Conservation (phyloP, 2,329 filamentous ascomycete species). For the Chaetomium strumarium region DNA sequence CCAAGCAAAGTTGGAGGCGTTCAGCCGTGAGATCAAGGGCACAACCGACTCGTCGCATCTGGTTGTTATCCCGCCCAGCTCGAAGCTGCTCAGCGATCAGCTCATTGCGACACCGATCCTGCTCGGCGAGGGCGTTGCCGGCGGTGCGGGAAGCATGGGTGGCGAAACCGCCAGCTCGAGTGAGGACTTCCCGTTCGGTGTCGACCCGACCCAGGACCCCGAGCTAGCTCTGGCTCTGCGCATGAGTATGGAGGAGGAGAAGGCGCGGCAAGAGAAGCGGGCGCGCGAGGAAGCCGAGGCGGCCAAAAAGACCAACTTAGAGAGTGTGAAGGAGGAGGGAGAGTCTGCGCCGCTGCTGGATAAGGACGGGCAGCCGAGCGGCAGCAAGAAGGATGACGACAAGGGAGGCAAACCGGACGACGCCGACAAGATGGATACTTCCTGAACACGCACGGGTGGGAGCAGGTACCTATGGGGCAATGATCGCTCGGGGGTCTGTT, state of each 20-base stretch:
- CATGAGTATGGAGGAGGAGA: constrained; percentile 98
- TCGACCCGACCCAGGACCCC: constrained; percentile 86
- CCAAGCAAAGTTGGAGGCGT: constrained; percentile 85
- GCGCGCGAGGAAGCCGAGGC: constrained; percentile 69
- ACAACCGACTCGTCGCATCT: constrained; percentile 80
- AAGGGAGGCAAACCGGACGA: constrained; percentile 44
- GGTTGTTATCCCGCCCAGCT: constrained; percentile 82
- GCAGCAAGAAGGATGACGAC: constrained; percentile 45
- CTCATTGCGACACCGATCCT: constrained; percentile 86
- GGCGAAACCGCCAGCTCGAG: constrained; percentile 48
- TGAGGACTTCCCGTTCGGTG: constrained; percentile 76
- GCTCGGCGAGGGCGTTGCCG: constrained; percentile 69
- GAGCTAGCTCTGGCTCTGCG: constrained; percentile 89
- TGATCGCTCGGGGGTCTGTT: neutral
- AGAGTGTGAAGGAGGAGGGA: constrained; percentile 68
- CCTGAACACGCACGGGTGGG: constrained; percentile 39
- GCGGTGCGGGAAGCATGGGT: constrained; percentile 50
- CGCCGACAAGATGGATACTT: constrained; percentile 86
- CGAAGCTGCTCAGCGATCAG: constrained; percentile 87
- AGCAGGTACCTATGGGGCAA: neutral
- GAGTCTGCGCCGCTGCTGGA: constrained; percentile 59
- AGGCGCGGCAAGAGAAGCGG: constrained; percentile 83
- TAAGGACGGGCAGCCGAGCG: constrained; percentile 59
- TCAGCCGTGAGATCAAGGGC: constrained; percentile 88
- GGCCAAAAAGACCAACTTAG: constrained; percentile 49